These are phyloP conservation scores for Hypocrella siamensis DNA, from an alignment of 2,329 filamentous ascomycete genomes.

Conservation along the genomic window DNA sequence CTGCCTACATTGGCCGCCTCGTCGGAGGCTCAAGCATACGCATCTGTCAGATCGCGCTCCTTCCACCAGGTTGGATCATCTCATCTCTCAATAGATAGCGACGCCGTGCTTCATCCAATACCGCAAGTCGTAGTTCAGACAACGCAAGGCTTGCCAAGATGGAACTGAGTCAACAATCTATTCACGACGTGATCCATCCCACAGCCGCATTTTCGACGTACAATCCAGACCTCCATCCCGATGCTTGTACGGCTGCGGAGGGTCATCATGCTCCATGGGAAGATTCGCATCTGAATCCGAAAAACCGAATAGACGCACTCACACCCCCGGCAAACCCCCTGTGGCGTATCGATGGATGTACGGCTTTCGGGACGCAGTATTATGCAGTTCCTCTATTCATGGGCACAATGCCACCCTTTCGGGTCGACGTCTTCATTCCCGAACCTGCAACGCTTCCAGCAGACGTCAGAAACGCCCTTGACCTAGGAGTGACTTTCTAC, in stretches of 20 bases:
- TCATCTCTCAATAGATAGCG: too few relatives aligned
- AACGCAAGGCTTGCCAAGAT: too few relatives aligned
- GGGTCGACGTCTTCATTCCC: constrained; percentile 42
- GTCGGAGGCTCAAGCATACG: too few relatives aligned
- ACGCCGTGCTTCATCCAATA: too few relatives aligned
- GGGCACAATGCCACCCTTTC: constrained; percentile 27
- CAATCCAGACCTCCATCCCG: neutral
- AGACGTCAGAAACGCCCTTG: constrained; percentile 27
- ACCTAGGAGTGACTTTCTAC: constrained; percentile 36
- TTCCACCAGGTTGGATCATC: too few relatives aligned
- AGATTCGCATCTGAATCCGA: constrained; percentile 38
- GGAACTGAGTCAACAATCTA: constrained; percentile 36
- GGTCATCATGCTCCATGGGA: constrained; percentile 20
- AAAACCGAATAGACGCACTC: constrained; percentile 44
- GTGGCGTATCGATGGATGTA: constrained; percentile 45
- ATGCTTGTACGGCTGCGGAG: constrained; percentile 2
- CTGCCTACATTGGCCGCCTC: too few relatives aligned
- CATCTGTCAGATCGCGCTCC: too few relatives aligned
- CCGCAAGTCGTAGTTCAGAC: too few relatives aligned
- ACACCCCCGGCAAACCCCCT: constrained; percentile 24
- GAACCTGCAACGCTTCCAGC: constrained; percentile 26
- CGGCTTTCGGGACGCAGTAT: constrained; percentile 40
- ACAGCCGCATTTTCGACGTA: constrained; percentile 32
- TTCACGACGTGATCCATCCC: constrained; percentile 41
- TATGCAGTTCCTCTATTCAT: constrained; percentile 39